Conservation (phyloP, 768 basidiomycete genomes). For the Thelephora aurantiotincta region DNA sequence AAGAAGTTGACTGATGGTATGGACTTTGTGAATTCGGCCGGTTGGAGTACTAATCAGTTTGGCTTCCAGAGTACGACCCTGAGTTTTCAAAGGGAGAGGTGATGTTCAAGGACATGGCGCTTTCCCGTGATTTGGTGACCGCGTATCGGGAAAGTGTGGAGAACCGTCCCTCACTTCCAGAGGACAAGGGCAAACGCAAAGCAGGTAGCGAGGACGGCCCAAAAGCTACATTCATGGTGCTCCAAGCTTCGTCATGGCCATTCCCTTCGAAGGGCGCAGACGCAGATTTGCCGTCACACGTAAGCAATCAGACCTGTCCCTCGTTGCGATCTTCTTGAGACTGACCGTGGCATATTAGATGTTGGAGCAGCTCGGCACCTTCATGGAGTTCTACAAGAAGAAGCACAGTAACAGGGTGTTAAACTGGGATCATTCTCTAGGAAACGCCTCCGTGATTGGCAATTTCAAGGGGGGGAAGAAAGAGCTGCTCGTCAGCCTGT, state of each 20-base stretch:
- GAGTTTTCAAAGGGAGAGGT: slow-evolving; percentile 90
- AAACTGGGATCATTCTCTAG: slow-evolving; percentile 79
- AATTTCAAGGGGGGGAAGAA: slow-evolving; percentile 57
- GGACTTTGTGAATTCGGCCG: background rate
- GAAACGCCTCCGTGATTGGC: slow-evolving; percentile 64
- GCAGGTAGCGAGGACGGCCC: slow-evolving; percentile 16
- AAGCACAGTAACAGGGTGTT: slow-evolving; percentile 69
- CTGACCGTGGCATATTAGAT: slow-evolving; percentile 31
- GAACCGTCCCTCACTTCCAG: slow-evolving; percentile 19
- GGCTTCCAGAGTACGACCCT: slow-evolving; percentile 69
- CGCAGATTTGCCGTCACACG: slow-evolving; percentile 38
- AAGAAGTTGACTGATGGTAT: slow-evolving; percentile 74
- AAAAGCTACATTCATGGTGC: slow-evolving; percentile 62
- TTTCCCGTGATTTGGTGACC: slow-evolving; percentile 59
- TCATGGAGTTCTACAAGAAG: slow-evolving; percentile 55
- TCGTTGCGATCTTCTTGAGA: background rate
- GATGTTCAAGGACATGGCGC: slow-evolving; percentile 85
- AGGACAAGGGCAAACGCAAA: slow-evolving; percentile 8
- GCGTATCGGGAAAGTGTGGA: slow-evolving; percentile 34
- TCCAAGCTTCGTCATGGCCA: slow-evolving; percentile 87
- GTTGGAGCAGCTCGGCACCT: slow-evolving; percentile 52
- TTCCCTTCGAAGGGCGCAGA: slow-evolving; percentile 39
- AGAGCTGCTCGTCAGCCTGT: slow-evolving; percentile 83
- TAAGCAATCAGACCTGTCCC: slow-evolving; percentile 17
- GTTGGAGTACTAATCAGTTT: slow-evolving; percentile 1